Evolutionary conservation across 2,329 filamentous ascomycete genomes (phyloP).

Genomic region (Cordyceps farinosa): DNA sequence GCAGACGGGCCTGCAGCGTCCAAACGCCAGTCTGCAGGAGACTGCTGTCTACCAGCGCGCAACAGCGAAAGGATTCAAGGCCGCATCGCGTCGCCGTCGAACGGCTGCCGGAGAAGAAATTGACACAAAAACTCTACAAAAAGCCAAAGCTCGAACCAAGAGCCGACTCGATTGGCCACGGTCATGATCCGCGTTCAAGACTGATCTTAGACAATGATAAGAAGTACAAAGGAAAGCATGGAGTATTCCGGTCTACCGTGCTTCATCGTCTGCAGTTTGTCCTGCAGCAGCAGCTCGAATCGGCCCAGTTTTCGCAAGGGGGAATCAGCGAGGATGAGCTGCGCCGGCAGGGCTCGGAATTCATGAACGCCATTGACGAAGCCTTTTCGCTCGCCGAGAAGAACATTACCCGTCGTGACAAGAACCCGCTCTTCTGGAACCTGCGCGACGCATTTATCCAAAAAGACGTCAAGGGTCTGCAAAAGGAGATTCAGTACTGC

Average conservation of each 20-base stretch:
- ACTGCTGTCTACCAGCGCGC: not conserved
- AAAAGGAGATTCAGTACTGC: conserved; percentile 59
- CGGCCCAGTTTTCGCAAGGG: conserved; percentile 24
- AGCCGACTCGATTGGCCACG: conserved; percentile 27
- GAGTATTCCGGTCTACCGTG: conserved; percentile 33
- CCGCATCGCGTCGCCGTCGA: conserved; percentile 2
- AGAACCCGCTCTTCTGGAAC: conserved; percentile 55
- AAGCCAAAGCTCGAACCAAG: conserved; percentile 1
- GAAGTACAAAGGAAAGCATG: conserved; percentile 29
- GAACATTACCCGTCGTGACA: conserved; percentile 34
- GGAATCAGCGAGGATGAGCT: conserved; percentile 38
- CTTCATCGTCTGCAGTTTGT: conserved; percentile 36
- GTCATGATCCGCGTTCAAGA: conserved; percentile 34
- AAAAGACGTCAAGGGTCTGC: conserved; percentile 48
- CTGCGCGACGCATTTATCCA: conserved; percentile 59
- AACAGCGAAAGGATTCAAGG: not conserved
- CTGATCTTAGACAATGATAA: conserved; percentile 27
- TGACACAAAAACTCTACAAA: not conserved
- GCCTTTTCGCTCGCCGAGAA: conserved; percentile 42
- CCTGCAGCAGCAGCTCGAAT: conserved; percentile 28
- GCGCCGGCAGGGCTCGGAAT: conserved; percentile 42
- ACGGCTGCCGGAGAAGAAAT: not conserved
- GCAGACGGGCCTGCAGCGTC: conserved; percentile 8
- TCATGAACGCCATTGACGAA: conserved; percentile 43
- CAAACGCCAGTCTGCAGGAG: not conserved